phyloP scores from a whole-genome alignment of 805 yeast species.

The Ogataea paradorogensis region DNA sequence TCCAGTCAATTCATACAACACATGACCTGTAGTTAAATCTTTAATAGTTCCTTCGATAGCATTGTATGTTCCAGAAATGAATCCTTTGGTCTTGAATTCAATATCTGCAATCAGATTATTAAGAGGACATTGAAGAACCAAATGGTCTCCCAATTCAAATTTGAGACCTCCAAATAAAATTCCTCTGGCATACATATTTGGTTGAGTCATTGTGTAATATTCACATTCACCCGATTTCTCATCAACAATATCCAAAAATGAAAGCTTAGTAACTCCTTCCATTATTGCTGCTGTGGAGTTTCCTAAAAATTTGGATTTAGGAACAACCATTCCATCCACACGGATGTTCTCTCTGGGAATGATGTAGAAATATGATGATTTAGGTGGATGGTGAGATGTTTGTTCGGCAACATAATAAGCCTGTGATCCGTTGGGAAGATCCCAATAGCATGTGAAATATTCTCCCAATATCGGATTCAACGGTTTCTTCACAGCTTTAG shows the following conservation, averaged over 20 bases:
- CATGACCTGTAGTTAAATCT: constrained; percentile 48
- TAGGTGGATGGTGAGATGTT: constrained; percentile 98
- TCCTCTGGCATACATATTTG: constrained; percentile 93
- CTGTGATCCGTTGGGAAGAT: constrained; percentile 58
- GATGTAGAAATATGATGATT: constrained; percentile 86
- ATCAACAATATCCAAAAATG: constrained; percentile 59
- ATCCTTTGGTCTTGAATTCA: constrained; percentile 94
- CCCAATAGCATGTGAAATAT: constrained; percentile 90
- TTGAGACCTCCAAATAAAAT: constrained; percentile 86
- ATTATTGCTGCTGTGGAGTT: constrained; percentile 96
- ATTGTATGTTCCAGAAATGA: constrained; percentile 88
- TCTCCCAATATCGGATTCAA: constrained; percentile 94
- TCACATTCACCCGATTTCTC: constrained; percentile 50
- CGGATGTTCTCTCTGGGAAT: constrained; percentile 78
- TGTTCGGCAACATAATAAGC: constrained; percentile 92
- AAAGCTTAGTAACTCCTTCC: constrained; percentile 82
- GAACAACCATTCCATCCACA: constrained; percentile 85
- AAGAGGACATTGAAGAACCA: constrained; percentile 64
- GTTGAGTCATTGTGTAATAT: constrained; percentile 82
- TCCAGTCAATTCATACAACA: constrained; percentile 68
- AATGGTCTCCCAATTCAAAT: constrained; percentile 90
- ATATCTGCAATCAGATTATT: constrained; percentile 68
- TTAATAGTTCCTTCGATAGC: constrained; percentile 75
- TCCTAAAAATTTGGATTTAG: constrained; percentile 86
- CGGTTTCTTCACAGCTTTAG: constrained; percentile 97